These are phyloP conservation scores for Backusella macrospora DNA, from an alignment of 192 early-diverging fungal species.

Conservation along the genomic window DNA sequence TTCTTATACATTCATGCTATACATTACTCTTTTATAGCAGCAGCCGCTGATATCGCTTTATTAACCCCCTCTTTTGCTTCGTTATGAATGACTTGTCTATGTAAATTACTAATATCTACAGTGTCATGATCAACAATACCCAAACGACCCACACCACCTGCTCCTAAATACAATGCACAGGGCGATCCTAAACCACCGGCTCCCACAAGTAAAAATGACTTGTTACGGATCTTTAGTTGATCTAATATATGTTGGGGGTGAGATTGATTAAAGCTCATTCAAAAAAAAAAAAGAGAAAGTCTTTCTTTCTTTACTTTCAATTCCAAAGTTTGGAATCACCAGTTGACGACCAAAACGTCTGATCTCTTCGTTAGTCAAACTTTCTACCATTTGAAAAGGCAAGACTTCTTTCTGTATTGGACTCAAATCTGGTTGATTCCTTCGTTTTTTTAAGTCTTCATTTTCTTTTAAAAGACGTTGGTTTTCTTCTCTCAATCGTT, in stretches of 20 bases:
- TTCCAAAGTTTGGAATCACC: constrained; percentile 77
- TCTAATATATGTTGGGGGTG: constrained; percentile 43
- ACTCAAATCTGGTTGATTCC: constrained; percentile 12
- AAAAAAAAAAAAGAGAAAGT: background rate
- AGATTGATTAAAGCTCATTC: background rate
- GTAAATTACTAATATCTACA: constrained; percentile 90
- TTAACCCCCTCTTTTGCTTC: constrained; percentile 64
- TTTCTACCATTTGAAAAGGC: constrained; percentile 31
- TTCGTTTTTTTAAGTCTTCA: background rate
- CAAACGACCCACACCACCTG: constrained; percentile 83
- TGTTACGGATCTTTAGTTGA: constrained; percentile 74
- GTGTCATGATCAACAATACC: constrained; percentile 93
- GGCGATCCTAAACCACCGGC: constrained; percentile 96
- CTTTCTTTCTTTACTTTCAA: constrained; percentile 57
- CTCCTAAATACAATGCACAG: constrained; percentile 84
- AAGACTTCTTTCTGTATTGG: background rate
- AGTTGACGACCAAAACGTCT: constrained; percentile 85
- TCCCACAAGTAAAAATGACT: constrained; percentile 84
- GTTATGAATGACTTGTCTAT: constrained; percentile 93
- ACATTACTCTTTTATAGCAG: constrained; percentile 52
- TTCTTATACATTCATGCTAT: background rate
- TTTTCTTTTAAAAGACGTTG: constrained; percentile 13
- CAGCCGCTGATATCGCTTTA: constrained; percentile 81
- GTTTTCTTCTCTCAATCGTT: background rate
- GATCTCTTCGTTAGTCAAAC: constrained; percentile 72